phyloP scores from a whole-genome alignment of 2,329 filamentous ascomycete species.

The Emmonsiellopsis sp. region DNA sequence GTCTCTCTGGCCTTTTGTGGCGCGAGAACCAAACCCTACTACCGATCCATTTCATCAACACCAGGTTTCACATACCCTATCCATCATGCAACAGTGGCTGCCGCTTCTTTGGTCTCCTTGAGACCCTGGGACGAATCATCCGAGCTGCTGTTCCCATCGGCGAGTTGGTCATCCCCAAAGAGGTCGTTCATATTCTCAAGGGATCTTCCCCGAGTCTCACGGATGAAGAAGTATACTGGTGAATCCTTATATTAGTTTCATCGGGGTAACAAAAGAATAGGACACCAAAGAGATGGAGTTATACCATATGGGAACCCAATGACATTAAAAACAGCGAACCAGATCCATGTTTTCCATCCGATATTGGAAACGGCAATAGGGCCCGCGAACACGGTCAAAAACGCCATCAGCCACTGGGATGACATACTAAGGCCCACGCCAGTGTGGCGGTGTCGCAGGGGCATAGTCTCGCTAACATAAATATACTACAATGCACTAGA shows the following conservation, averaged over 20 bases:
- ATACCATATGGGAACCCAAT: slow-evolving; percentile 21
- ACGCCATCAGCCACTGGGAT: slow-evolving; percentile 26
- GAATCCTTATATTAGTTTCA: not conserved
- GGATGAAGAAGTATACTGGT: slow-evolving; percentile 19
- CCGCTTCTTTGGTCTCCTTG: not conserved
- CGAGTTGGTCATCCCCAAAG: slow-evolving; percentile 6
- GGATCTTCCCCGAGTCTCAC: slow-evolving; percentile 19
- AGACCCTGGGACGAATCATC: not conserved
- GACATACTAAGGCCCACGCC: slow-evolving; percentile 23
- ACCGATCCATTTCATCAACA: too few species aligned
- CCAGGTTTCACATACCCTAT: too few species aligned
- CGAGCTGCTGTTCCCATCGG: not conserved
- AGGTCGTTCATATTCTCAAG: slow-evolving; percentile 20
- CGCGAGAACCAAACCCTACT: too few species aligned
- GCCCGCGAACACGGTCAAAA: slow-evolving; percentile 27
- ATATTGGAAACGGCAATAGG: slow-evolving; percentile 23
- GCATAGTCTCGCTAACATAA: slow-evolving; percentile 25
- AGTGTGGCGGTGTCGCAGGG: slow-evolving; percentile 25
- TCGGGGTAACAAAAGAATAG: not conserved
- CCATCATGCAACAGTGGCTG: not conserved
- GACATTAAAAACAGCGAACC: slow-evolving; percentile 24
- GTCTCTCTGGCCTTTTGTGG: too few species aligned
- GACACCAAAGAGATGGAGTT: slow-evolving; percentile 3
- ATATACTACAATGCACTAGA: slow-evolving; percentile 15
- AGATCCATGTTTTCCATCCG: slow-evolving; percentile 26